Base-by-base conservation (phyloP, 768 basidiomycete genomes). In the Tylopilus felleus region DNA sequence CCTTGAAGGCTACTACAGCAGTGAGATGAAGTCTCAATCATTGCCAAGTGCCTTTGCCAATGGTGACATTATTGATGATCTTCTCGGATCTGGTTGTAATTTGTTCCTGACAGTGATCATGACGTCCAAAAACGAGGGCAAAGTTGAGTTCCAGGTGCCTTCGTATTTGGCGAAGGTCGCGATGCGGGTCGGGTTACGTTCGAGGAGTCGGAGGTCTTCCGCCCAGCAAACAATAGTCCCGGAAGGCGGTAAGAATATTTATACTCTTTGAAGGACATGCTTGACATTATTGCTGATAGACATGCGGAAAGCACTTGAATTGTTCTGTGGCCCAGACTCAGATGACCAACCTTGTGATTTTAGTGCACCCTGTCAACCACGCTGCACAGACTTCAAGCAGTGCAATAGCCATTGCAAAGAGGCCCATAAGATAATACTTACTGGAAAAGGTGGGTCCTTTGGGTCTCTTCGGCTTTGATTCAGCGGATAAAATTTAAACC, bases 371-470 rank as follows among this genome's bases (percentile, higher is more conserved):
- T 28, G 25, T 29, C 50, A 31, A 39, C 28, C 16, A 9, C 21
- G 25, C 2, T 22, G 23, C 2, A 1, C 10, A 4, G 9, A 17
- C 14, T 4, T 21, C 27, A 47, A 42, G 49, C 49, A 33, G 14
- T 19, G 21, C 19, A 29, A 14, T 14, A 50, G 51, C 19, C 40
- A 41, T 16, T 60, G 60, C 17, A 62, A 50, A 42, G 35, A 41
- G 27, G 60, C 51, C 2, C 29, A 49, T 13, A 35, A 22, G 9
- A 53, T 62, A 17, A 40, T 2, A 19, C 45, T 60, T 0, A 39
- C 16, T 25, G 39, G 49, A 25, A 40, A 25, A 40, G 17, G 60
- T 60, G n/a, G 3, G 60, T 50, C 19, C 3, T 22, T n/a, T 28
- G 5, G 2, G 19, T 40, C n/a, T 13, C 13, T 22, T 21, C 10